Conservation (phyloP, 352 stramenopile species). For the Aphanomyces astaci region DNA sequence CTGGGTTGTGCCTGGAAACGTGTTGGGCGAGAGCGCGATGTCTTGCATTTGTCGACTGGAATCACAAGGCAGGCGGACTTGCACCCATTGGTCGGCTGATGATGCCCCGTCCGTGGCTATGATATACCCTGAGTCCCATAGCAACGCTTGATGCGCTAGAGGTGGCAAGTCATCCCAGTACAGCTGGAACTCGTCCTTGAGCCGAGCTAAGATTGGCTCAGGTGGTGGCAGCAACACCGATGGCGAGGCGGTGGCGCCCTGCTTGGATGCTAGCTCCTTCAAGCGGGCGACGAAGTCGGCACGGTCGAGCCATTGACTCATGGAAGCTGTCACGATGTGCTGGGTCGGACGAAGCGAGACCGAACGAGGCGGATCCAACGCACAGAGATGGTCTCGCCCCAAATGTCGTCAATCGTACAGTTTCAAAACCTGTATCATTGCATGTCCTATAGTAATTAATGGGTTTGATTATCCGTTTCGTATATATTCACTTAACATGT, state of each 20-base stretch:
- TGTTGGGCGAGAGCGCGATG: conserved; percentile 48
- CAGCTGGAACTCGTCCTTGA: conserved; percentile 22
- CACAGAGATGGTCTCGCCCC: too few species aligned
- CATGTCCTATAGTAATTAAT: too few species aligned
- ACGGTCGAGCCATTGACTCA: neutral
- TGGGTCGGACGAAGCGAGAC: too few species aligned
- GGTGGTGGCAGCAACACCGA: neutral
- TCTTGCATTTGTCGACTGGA: conserved; percentile 58
- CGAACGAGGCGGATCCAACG: too few species aligned
- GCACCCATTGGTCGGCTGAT: neutral
- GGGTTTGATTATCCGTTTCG: too few species aligned
- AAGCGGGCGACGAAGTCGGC: conserved; percentile 5
- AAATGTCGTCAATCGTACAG: too few species aligned
- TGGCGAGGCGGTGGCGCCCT: neutral
- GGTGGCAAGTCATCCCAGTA: conserved; percentile 42
- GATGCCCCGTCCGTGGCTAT: conserved; percentile 54
- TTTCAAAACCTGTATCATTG: too few species aligned
- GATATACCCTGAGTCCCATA: conserved; percentile 63
- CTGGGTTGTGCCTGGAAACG: conserved; percentile 22
- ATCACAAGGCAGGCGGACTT: neutral
- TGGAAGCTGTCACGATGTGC: neutral
- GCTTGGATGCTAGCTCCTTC: neutral
- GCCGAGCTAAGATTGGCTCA: neutral
- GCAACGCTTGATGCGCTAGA: conserved; percentile 48
- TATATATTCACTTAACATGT: too few species aligned